Percentiles rank a stretch among this genome's conserved stretches.
phyloP scores from a whole-genome alignment of 164 flowering plant genomes.

The Piper longum region DNA sequence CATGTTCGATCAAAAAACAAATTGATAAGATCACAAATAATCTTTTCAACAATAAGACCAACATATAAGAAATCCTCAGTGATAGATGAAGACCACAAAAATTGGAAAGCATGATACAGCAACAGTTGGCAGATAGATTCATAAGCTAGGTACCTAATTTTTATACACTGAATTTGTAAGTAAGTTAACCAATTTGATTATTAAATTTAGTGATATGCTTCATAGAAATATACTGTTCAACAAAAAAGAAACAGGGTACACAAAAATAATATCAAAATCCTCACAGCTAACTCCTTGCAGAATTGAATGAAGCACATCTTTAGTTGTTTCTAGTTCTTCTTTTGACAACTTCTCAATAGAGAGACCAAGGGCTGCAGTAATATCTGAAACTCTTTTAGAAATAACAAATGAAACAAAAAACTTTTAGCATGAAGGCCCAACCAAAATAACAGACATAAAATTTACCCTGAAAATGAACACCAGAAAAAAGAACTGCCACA shows the following conservation, averaged over 20 bases:
- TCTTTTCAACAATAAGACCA: too few species aligned
- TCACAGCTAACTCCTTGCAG: conserved; percentile 97
- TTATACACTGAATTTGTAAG: too few species aligned
- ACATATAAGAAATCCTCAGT: too few species aligned
- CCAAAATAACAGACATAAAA: neutral
- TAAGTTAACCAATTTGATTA: too few species aligned
- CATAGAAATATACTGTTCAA: neutral
- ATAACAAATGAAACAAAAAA: conserved; percentile 2
- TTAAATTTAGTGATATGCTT: too few species aligned
- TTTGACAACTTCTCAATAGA: conserved; percentile 65
- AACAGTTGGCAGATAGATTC: too few species aligned
- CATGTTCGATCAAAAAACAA: too few species aligned
- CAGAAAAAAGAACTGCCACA: too few species aligned
- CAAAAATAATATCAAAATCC: conserved; percentile 7
- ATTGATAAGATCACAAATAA: too few species aligned
- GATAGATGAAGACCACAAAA: too few species aligned
- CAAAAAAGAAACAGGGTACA: neutral
- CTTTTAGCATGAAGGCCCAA: neutral
- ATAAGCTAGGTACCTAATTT: too few species aligned
- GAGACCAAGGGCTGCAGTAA: conserved; percentile 86
- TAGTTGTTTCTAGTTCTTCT: conserved; percentile 65
- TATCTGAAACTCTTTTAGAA: conserved; percentile 44
- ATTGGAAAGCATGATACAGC: too few species aligned
- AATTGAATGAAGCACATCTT: conserved; percentile 60
- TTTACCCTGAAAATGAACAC: neutral